Evolutionary conservation across 139 green algal species (phyloP).

Genomic region (Chlamydomonas incerta): DNA sequence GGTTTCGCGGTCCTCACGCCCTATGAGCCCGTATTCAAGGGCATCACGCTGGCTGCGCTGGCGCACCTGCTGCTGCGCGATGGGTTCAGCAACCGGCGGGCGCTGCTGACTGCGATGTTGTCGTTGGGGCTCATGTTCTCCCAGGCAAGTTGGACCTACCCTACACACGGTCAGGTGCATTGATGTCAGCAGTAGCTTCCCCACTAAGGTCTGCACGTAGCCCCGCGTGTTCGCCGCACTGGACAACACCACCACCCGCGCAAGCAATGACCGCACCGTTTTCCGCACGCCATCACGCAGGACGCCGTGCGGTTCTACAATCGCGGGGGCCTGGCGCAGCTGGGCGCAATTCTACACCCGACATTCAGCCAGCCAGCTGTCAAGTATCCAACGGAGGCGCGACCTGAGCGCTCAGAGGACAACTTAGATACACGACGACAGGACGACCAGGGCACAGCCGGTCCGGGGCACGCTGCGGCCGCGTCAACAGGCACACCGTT

Average conservation of each 20-base stretch:
- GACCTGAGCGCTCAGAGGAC: background rate
- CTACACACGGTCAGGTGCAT: no score
- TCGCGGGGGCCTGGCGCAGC: background rate
- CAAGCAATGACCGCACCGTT: no score
- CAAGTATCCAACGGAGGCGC: background rate
- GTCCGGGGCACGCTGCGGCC: no score
- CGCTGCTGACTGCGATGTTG: background rate
- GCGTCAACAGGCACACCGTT: no score
- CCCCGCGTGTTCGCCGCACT: no score
- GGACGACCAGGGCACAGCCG: no score
- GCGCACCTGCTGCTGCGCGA: no score
- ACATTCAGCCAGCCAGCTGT: no score
- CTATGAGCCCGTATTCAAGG: background rate
- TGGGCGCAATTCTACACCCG: background rate
- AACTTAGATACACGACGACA: background rate
- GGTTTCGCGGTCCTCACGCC: conserved; percentile 46
- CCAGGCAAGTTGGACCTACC: background rate
- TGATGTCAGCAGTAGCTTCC: no score
- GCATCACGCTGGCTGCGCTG: no score
- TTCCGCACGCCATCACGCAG: background rate
- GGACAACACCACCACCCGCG: no score
- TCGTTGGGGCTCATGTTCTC: conserved; percentile 27
- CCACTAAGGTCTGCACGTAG: no score
- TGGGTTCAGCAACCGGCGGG: background rate
- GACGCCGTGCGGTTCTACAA: conserved; percentile 33